A percentile compares a stretch with the other conserved stretches of the same genome.
Conservation (phyloP, 306 rosid genomes). For the Arachis stenosperma region DNA sequence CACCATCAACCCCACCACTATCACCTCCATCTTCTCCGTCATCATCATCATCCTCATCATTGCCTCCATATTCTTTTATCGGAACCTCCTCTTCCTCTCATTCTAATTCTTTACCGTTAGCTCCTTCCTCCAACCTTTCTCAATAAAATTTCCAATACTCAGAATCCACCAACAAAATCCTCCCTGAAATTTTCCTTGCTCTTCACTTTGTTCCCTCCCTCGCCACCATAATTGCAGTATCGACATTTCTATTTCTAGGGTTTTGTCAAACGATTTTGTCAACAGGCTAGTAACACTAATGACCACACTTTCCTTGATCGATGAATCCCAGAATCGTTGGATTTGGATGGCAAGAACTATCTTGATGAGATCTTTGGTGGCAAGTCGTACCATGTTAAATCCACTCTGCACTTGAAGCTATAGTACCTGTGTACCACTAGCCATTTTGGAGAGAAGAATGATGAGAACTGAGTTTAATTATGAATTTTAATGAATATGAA, state of each 20-base stretch:
- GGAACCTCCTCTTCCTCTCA: slow-evolving; percentile 15
- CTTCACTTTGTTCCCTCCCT: neutral
- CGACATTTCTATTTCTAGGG: slow-evolving; percentile 42
- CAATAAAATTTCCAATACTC: slow-evolving; percentile 25
- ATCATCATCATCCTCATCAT: neutral
- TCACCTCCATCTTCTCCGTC: neutral
- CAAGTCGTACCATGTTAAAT: neutral
- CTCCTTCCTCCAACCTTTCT: slow-evolving; percentile 33
- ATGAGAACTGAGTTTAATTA: too few relatives aligned
- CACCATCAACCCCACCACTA: slow-evolving; percentile 19
- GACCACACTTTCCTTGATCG: neutral
- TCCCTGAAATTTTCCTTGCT: too few relatives aligned
- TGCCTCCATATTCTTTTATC: slow-evolving; percentile 22
- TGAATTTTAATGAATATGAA: too few relatives aligned
- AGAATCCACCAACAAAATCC: neutral
- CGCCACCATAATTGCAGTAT: slow-evolving; percentile 33
- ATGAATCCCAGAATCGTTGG: slow-evolving; percentile 15
- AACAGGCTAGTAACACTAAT: neutral
- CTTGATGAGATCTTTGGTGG: neutral
- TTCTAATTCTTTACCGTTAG: slow-evolving; percentile 1
- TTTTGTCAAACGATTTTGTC: slow-evolving; percentile 1
- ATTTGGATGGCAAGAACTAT: neutral
- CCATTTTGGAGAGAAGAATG: too few relatives aligned
- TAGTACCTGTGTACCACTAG: too few relatives aligned
- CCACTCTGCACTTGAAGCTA: neutral